phyloP scores from a whole-genome alignment of 106 monocot species.

The Amphibolis antarctica region DNA sequence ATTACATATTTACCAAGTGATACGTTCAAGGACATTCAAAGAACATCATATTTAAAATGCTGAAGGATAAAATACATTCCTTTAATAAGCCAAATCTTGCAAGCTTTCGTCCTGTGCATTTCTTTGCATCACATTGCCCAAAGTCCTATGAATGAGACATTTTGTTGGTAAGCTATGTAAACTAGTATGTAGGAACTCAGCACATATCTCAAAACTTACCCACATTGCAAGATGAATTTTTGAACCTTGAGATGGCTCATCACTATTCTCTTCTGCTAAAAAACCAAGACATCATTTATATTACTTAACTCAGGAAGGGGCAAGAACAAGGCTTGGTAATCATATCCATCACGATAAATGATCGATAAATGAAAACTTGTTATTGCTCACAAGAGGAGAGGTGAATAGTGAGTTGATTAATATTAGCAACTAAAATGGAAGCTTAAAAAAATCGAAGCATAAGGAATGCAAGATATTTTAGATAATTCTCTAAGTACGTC shows the following conservation, averaged over 20 bases:
- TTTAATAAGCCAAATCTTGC: conserved; percentile 84
- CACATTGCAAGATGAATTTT: conserved; percentile 93
- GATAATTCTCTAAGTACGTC: too few relatives aligned
- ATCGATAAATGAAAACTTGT: too few relatives aligned
- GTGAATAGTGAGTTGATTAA: too few relatives aligned
- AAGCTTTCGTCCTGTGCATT: conserved; percentile 92
- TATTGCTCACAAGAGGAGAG: too few relatives aligned
- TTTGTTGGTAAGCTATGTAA: background rate
- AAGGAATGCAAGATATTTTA: too few relatives aligned
- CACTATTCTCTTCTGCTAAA: conserved; percentile 40
- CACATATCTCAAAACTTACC: conserved; percentile 37
- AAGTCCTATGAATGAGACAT: conserved; percentile 54
- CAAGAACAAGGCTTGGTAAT: too few relatives aligned
- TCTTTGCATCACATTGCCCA: conserved; percentile 90
- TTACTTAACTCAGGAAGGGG: background rate
- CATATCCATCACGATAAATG: too few relatives aligned
- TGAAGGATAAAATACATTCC: conserved; percentile 25
- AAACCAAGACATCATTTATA: background rate
- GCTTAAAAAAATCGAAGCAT: too few relatives aligned
- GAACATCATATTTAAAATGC: too few relatives aligned
- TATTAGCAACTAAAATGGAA: too few relatives aligned
- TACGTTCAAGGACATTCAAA: too few relatives aligned
- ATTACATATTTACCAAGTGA: background rate
- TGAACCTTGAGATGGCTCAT: conserved; percentile 26
- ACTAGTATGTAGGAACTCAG: background rate